Percentiles rank a stretch among this genome's conserved stretches.
Evolutionary conservation across 2,329 filamentous ascomycete species (phyloP).

Genomic region (Cryphonectria carpinicola): DNA sequence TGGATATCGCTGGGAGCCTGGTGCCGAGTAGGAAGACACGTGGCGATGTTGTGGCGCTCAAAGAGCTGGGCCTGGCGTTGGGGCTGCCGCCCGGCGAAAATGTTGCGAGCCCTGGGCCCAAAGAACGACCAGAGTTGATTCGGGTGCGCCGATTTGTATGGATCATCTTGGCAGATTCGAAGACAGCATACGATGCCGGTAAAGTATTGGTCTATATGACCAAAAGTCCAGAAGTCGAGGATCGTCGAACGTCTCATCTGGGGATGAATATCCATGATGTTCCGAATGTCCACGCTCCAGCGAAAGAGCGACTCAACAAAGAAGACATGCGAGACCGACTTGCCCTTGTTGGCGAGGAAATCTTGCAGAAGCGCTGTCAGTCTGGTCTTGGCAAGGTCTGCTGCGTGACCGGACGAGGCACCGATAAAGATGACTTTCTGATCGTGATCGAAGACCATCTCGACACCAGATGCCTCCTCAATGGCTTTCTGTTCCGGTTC

Average conservation of each 20-base stretch:
- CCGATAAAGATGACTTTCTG: conserved; percentile 22
- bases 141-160: not conserved
- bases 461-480: not conserved
- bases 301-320: conserved; percentile 9
- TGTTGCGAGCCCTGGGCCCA: conserved; percentile 30
- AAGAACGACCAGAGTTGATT: conserved; percentile 30
- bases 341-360: not conserved
- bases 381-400: conserved; percentile 7
- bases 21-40: not conserved
- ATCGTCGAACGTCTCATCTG: conserved; percentile 36
- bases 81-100: conserved; percentile 25
- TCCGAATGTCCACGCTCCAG: conserved; percentile 34
- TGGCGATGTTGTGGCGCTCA: conserved; percentile 1
- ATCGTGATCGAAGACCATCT: not conserved
- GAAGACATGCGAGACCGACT: conserved; percentile 5
- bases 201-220: conserved; percentile 20
- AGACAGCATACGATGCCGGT: conserved; percentile 34
- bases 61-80: conserved; percentile 28
- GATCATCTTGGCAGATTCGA: conserved; percentile 34
- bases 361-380: conserved; percentile 12
- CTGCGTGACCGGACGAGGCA: conserved; percentile 1
- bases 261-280: conserved; percentile 36
- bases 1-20: not conserved
- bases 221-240: conserved; percentile 33
- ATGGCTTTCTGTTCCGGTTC: conserved; percentile 1